Conservation (phyloP, 1,284 basidiomycete genomes). For the Ustilago tritici region DNA sequence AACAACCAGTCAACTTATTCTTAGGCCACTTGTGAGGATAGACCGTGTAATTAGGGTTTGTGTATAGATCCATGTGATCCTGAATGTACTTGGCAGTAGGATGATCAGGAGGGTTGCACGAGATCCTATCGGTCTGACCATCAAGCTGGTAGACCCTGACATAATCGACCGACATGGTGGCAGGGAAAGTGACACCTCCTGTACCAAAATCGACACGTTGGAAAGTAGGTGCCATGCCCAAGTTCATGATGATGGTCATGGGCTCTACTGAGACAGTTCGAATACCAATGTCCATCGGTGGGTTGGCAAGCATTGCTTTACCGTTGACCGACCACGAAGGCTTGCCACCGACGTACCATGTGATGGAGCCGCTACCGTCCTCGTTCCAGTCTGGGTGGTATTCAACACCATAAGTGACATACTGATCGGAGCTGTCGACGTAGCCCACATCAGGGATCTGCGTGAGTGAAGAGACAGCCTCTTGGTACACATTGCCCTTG, state of each 20-base stretch:
- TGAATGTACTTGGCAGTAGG: constrained; percentile 67
- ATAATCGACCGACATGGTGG: constrained; percentile 59
- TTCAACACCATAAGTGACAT: constrained; percentile 64
- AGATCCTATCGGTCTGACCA: constrained; percentile 40
- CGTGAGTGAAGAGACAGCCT: constrained; percentile 66
- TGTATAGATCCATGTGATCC: constrained; percentile 62
- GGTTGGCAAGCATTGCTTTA: constrained; percentile 38
- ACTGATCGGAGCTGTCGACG: constrained; percentile 36
- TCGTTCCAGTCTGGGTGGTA: constrained; percentile 66
- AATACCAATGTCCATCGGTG: constrained; percentile 52
- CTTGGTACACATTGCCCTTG: constrained; percentile 65
- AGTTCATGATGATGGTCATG: constrained; percentile 65
- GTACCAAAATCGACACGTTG: constrained; percentile 58
- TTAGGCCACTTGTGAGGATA: constrained; percentile 56
- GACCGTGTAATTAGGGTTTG: constrained; percentile 65
- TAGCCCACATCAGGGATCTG: constrained; percentile 62
- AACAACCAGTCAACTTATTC: constrained; percentile 60
- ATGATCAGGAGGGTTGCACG: constrained; percentile 64
- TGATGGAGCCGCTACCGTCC: constrained; percentile 58
- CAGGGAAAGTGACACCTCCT: constrained; percentile 53
- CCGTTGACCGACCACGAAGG: constrained; percentile 61
- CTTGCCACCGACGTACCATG: constrained; percentile 65
- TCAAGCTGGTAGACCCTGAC: constrained; percentile 64
- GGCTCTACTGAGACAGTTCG: constrained; percentile 65
- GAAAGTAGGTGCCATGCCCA: constrained; percentile 66